Conservation (phyloP, 352 stramenopile species). For the Bremia lactucae region DNA sequence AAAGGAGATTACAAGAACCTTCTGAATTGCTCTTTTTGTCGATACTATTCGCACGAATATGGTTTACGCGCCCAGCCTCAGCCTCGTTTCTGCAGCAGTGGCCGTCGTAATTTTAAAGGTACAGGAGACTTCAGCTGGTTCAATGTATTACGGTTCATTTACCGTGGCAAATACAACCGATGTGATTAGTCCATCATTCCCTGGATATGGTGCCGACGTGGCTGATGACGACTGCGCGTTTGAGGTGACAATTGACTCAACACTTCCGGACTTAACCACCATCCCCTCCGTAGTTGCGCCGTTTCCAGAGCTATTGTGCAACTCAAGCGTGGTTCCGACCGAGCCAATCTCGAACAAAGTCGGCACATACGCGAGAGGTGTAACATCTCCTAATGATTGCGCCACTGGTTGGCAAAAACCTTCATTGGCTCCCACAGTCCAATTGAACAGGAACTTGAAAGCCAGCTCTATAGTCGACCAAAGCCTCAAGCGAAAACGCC, state of each 20-base stretch:
- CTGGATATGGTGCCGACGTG: slow-evolving; percentile 5
- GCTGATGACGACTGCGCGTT: slow-evolving; percentile 15
- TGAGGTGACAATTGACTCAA: slow-evolving; percentile 11
- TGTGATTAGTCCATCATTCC: slow-evolving; percentile 12
- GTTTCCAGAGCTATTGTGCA: slow-evolving; percentile 16
- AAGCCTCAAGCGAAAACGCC: slow-evolving; percentile 2
- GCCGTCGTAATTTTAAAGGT: slow-evolving; percentile 13
- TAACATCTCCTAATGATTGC: too few relatives aligned
- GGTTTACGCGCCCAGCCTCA: slow-evolving; percentile 13
- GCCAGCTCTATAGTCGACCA: too few relatives aligned
- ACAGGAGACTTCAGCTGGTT: slow-evolving; percentile 6
- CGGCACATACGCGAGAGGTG: slow-evolving; percentile 4
- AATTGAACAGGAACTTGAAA: too few relatives aligned
- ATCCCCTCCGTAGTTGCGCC: slow-evolving; percentile 11
- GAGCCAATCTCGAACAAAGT: slow-evolving; percentile 13
- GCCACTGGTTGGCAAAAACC: too few relatives aligned
- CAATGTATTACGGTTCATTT: slow-evolving; percentile 11
- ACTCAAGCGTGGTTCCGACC: slow-evolving; percentile 8
- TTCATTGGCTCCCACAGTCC: too few relatives aligned
- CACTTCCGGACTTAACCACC: slow-evolving; percentile 10
- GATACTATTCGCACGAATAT: slow-evolving; percentile 10
- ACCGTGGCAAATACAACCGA: slow-evolving; percentile 7
- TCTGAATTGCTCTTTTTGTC: neutral
- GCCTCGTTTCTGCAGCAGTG: slow-evolving; percentile 11
- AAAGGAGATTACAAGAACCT: slow-evolving; percentile 16